Percentiles rank a stretch among this genome's conserved stretches.
Evolutionary conservation across 768 basidiomycete species (phyloP).

Genomic region (Strobilomyces dryophilus): DNA sequence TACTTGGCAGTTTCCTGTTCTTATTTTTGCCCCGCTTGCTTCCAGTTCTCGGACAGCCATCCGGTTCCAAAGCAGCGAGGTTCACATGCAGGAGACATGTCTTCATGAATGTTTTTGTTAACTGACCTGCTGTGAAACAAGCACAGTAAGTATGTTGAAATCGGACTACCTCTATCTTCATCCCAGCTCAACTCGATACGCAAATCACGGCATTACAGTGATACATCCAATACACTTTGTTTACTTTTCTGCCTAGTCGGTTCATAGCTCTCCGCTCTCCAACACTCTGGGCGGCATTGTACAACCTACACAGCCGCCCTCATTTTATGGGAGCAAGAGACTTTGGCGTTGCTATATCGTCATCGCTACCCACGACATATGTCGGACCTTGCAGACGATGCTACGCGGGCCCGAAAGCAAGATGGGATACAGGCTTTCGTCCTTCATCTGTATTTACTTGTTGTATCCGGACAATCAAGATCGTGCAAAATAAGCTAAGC

Average conservation of each 20-base stretch:
- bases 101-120: not conserved
- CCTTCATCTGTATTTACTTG: not conserved
- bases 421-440: slow-evolving; percentile 25
- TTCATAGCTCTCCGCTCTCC: slow-evolving; percentile 54
- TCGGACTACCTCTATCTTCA: not conserved
- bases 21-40: slow-evolving; percentile 41
- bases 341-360: slow-evolving; percentile 24
- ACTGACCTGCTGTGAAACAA: slow-evolving; percentile 1
- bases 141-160: slow-evolving; percentile 21
- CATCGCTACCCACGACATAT: slow-evolving; percentile 33
- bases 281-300: slow-evolving; percentile 92
- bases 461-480: not conserved
- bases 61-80: slow-evolving; percentile 34
- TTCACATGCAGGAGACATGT: slow-evolving; percentile 52
- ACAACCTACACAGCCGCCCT: slow-evolving; percentile 74
- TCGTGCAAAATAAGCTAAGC: not conserved
- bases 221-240: slow-evolving; percentile 4
- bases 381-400: slow-evolving; percentile 26
- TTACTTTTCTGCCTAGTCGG: not conserved
- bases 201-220: not conserved
- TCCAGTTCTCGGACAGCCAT: slow-evolving; percentile 23
- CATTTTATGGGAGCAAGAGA: slow-evolving; percentile 94
- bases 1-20: slow-evolving; percentile 28
- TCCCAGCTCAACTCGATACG: not conserved
- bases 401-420: slow-evolving; percentile 35